Base-by-base conservation (phyloP, 805 yeast genomes). In the Metschnikowia cerradonensis region DNA sequence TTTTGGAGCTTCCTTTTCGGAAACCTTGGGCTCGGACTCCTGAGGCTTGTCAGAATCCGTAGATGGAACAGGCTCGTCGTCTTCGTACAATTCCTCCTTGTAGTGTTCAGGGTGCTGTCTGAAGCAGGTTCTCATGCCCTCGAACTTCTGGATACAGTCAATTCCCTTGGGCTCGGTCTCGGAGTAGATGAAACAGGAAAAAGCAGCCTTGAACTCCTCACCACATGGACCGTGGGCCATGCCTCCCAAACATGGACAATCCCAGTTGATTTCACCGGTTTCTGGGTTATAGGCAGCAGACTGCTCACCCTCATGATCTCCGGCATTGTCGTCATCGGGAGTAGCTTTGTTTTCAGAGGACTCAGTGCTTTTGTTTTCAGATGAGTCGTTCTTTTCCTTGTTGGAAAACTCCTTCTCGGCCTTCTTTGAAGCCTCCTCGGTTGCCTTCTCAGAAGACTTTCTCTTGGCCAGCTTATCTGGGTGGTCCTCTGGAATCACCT, bases 191-290 rank as follows among this genome's bases (percentile, higher is more conserved):
- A 94, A 94, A 68, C 99, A 94, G 8, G 96, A 79, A 68, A 94
- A 94, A 0, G 99, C 98, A 48, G 81, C 90, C 72, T 88, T 90
- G 77, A 90, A 90, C 72, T 90, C 96, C 61, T 84, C 91, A 51
- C 99, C 99, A 73, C 99, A 94, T 50, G 99, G 98, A 0, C 99
- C 99, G 58, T 91, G 79, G 32, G 99, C 98, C 97, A 94, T 90
- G 39, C 99, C 99, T 33, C 98, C 99, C 45, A 94, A 76, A 70
- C 98, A 92, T n/a, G 99, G 98, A 70, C 99, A 94, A 66, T 94
- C 98, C 99, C 99, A 94, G 81, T 94, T 92, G 72, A 94, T 94
- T 67, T 92, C 98, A 31, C 99, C 99, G 2, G 99, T 94, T 63
- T 88, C 96, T 31, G 97, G 97, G 73, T 92, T 82, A 71, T 82